phyloP scores from a whole-genome alignment of 768 basidiomycete species.

The Serendipita indica region DNA sequence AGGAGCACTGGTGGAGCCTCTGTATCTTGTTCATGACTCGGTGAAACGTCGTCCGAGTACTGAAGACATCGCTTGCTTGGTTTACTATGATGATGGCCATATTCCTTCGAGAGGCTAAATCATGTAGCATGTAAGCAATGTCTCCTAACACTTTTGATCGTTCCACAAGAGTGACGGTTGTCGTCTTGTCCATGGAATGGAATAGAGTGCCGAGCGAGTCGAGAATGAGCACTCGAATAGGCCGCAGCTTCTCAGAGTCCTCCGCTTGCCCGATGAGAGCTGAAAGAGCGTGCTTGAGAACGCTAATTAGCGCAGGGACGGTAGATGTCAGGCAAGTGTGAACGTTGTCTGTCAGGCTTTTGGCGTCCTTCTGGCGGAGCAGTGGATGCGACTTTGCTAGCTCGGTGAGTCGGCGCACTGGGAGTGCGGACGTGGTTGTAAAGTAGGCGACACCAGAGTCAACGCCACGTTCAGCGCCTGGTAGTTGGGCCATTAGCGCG shows the following conservation, averaged over 20 bases:
- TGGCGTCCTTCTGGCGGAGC: neutral
- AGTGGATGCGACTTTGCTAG: neutral
- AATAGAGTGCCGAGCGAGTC: slow-evolving; percentile 84
- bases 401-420: slow-evolving; percentile 23
- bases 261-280: slow-evolving; percentile 29
- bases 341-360: slow-evolving; percentile 31
- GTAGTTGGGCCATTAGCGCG: slow-evolving; percentile 62
- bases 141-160: slow-evolving; percentile 56
- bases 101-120: slow-evolving; percentile 44
- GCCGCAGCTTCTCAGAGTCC: slow-evolving; percentile 27
- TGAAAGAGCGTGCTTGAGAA: slow-evolving; percentile 42
- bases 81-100: slow-evolving; percentile 77
- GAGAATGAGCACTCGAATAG: slow-evolving; percentile 66
- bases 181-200: slow-evolving; percentile 44
- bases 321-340: slow-evolving; percentile 47
- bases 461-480: slow-evolving; percentile 39
- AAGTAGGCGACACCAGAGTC: slow-evolving; percentile 62
- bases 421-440: slow-evolving; percentile 54
- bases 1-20: slow-evolving; percentile 23
- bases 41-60: slow-evolving; percentile 15
- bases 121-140: slow-evolving; percentile 56
- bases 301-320: slow-evolving; percentile 37
- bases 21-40: neutral
- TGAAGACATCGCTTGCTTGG: slow-evolving; percentile 73
- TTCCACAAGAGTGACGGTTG: slow-evolving; percentile 47